Percentiles rank a stretch among this genome's conserved stretches.
phyloP scores from a whole-genome alignment of 148 eudicot genomes.

The Rhododendron williamsianum region DNA sequence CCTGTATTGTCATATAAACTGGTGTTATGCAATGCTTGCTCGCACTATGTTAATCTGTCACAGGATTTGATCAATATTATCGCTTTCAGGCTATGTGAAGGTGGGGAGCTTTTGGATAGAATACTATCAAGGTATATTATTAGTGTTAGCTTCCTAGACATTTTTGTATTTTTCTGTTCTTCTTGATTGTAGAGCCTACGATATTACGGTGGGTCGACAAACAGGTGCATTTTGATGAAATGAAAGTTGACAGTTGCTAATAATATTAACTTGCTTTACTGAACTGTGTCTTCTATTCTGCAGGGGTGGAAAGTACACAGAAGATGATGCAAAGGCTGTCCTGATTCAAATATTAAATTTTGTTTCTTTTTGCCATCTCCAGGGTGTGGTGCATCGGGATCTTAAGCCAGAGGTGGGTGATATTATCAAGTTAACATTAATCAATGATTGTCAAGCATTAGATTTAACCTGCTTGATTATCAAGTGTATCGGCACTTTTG shows the following conservation, averaged over 20 bases:
- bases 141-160: neutral
- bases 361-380: constrained; percentile 93
- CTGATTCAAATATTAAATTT: constrained; percentile 74
- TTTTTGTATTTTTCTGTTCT: neutral
- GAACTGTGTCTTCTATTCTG: constrained; percentile 5
- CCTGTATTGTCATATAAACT: neutral
- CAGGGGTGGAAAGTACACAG: constrained; percentile 92
- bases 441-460: neutral
- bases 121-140: constrained; percentile 74
- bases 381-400: constrained; percentile 97
- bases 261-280: neutral
- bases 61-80: constrained; percentile 1
- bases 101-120: constrained; percentile 92
- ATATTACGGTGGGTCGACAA: neutral
- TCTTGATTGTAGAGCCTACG: neutral
- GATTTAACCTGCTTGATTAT: neutral
- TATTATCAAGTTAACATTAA: neutral
- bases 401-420: constrained; percentile 88
- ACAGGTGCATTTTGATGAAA: neutral
- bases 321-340: constrained; percentile 87
- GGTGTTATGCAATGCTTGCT: neutral
- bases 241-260: neutral
- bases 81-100: constrained; percentile 82
- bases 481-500: neutral
- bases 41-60: neutral